A percentile compares a stretch with the other conserved stretches of the same genome.
Evolutionary conservation across 2,329 filamentous ascomycete genomes (phyloP).

Genomic region (Lachnellula occidentalis): DNA sequence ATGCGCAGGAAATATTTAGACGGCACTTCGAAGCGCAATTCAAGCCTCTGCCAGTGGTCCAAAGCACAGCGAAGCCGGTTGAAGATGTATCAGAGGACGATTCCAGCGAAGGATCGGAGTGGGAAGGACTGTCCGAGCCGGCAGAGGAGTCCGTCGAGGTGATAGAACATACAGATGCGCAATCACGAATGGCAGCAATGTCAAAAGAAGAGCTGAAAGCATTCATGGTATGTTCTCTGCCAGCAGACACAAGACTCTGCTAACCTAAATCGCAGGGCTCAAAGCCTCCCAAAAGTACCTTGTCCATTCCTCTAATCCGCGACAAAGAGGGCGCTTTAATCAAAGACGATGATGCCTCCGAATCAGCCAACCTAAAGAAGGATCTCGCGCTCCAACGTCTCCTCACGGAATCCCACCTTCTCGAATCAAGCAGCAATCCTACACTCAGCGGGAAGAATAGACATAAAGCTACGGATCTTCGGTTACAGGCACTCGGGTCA

Average conservation of each 20-base stretch:
- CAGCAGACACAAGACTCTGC: neutral
- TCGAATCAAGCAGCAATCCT: conserved; percentile 54
- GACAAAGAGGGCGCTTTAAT: conserved; percentile 22
- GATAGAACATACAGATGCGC: conserved; percentile 36
- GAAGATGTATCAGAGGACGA: conserved; percentile 25
- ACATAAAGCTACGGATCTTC: conserved; percentile 76
- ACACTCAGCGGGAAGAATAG: conserved; percentile 58
- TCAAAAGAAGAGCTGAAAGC: conserved; percentile 67
- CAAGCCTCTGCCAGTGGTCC: conserved; percentile 55
- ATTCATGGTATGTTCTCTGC: conserved; percentile 58
- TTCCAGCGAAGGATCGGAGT: conserved; percentile 43
- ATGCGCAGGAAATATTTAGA: conserved; percentile 70
- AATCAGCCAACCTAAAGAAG: conserved; percentile 70
- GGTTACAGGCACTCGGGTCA: conserved; percentile 75
- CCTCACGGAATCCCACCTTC: conserved; percentile 84
- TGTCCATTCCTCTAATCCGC: conserved; percentile 25
- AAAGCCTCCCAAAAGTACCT: conserved; percentile 23
- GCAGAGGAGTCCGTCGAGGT: conserved; percentile 39
- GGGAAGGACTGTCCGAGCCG: conserved; percentile 57
- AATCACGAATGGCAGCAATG: conserved; percentile 36
- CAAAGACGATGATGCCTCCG: conserved; percentile 50
- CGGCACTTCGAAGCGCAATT: conserved; percentile 87
- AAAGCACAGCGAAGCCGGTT: conserved; percentile 12
- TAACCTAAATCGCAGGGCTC: conserved; percentile 24
- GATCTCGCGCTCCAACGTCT: conserved; percentile 89